phyloP scores from a whole-genome alignment of 164 flowering plant genomes.

The Kingdonia uniflora region DNA sequence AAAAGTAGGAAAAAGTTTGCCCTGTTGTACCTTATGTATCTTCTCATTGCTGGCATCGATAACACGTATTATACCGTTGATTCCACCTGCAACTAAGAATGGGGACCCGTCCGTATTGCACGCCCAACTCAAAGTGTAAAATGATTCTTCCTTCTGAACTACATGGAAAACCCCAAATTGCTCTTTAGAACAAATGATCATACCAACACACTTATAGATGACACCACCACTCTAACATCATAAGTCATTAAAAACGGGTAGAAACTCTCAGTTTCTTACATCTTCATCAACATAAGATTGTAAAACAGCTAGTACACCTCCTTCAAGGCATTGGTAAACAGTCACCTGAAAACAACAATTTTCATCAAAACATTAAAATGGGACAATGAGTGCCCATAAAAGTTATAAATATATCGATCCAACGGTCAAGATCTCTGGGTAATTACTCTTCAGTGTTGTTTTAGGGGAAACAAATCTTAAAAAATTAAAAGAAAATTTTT shows the following conservation, averaged over 20 bases:
- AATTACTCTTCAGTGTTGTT: too few relatives aligned
- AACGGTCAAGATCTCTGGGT: too few relatives aligned
- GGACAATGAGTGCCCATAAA: background rate
- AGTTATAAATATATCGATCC: too few relatives aligned
- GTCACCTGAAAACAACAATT: slow-evolving; percentile 69
- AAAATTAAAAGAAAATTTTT: too few relatives aligned
- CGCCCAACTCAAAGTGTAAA: slow-evolving; percentile 96
- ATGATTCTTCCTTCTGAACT: slow-evolving; percentile 96
- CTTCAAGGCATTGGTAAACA: slow-evolving; percentile 84
- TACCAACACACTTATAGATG: background rate
- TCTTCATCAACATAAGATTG: slow-evolving; percentile 92
- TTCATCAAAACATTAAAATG: background rate
- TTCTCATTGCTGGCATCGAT: slow-evolving; percentile 81
- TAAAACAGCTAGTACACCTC: slow-evolving; percentile 68
- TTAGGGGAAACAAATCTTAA: too few relatives aligned
- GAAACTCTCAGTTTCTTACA: slow-evolving; percentile 31
- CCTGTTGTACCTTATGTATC: slow-evolving; percentile 59
- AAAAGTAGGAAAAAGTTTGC: too few relatives aligned
- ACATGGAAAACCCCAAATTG: slow-evolving; percentile 22
- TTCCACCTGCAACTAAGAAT: slow-evolving; percentile 82
- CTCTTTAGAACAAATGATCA: slow-evolving; percentile 1
- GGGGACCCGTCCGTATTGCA: slow-evolving; percentile 64
- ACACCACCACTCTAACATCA: too few relatives aligned
- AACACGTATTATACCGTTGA: slow-evolving; percentile 84
- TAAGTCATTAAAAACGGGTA: background rate